A percentile compares a stretch with the other conserved stretches of the same genome.
Conservation (phyloP, 1,284 basidiomycete species). For the Ganoderma leucocontextum region DNA sequence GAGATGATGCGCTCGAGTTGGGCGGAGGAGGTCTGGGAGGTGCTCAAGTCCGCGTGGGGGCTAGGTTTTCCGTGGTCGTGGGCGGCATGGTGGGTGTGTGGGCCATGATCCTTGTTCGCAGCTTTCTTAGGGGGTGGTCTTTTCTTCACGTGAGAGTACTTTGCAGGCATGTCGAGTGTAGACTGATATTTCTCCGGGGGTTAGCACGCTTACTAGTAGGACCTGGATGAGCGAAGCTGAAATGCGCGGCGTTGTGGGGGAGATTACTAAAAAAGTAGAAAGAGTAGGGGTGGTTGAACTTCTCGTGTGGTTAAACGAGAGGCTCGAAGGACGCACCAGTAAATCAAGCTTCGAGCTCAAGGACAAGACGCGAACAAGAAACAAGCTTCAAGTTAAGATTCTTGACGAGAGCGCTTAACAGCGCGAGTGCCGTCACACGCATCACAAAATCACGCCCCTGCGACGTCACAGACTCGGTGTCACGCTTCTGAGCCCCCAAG, state of each 20-base stretch:
- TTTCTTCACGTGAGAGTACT: constrained; percentile 78
- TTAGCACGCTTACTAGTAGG: too few species aligned
- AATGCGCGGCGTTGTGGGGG: too few species aligned
- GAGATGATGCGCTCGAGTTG: constrained; percentile 71
- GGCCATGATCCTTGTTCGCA: constrained; percentile 41
- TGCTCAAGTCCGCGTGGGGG: constrained; percentile 58
- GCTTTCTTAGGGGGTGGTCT: constrained; percentile 55
- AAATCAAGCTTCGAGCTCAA: too few species aligned
- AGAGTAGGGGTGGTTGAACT: too few species aligned
- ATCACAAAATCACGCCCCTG: background rate
- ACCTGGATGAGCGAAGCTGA: too few species aligned
- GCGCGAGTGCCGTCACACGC: too few species aligned
- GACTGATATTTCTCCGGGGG: background rate
- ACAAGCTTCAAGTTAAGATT: background rate
- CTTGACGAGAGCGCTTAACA: too few species aligned
- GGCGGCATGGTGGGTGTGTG: constrained; percentile 42
- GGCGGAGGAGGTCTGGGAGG: constrained; percentile 63
- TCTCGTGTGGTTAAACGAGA: background rate
- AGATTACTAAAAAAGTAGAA: too few species aligned
- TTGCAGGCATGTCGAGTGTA: constrained; percentile 60
- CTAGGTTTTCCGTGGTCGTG: constrained; percentile 49
- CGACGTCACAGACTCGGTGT: background rate
- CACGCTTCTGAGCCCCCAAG: constrained; percentile 13
- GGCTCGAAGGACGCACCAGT: too few species aligned
- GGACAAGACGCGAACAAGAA: background rate